Conservation (phyloP, 805 yeast genomes). For the Candida patagonica region DNA sequence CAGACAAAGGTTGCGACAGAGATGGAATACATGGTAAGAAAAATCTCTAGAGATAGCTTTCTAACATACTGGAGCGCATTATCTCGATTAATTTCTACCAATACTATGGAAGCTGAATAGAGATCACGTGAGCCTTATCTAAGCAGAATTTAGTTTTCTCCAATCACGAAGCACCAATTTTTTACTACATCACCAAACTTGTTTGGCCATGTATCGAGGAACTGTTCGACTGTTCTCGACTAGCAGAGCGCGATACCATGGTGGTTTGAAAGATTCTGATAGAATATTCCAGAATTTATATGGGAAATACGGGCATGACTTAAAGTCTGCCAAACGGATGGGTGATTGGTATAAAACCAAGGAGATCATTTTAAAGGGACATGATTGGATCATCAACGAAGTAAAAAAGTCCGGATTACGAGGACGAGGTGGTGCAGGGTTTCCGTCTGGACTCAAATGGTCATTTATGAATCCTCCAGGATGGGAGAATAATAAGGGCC, state of each 20-base stretch:
- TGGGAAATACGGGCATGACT: constrained; percentile 63
- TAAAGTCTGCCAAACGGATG: constrained; percentile 64
- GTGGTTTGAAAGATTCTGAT: constrained; percentile 74
- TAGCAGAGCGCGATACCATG: constrained; percentile 31
- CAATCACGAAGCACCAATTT: not conserved
- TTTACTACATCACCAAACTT: not conserved
- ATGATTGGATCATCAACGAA: constrained; percentile 83
- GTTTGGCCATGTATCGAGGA: not conserved
- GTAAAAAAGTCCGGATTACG: constrained; percentile 76
- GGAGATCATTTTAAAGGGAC: constrained; percentile 75
- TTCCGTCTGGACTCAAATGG: constrained; percentile 88
- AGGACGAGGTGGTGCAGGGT: constrained; percentile 93
- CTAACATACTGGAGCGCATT: too few species aligned
- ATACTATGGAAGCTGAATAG: too few species aligned
- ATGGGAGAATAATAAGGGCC: constrained; percentile 87
- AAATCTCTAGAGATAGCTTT: too few species aligned
- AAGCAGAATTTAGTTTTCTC: too few species aligned
- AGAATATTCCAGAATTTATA: constrained; percentile 81
- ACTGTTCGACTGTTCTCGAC: constrained; percentile 8
- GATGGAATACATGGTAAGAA: too few species aligned
- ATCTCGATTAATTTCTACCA: too few species aligned
- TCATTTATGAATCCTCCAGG: constrained; percentile 94
- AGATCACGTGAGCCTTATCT: too few species aligned
- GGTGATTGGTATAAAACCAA: constrained; percentile 93
- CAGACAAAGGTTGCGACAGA: too few species aligned